Conservation (phyloP, 1,284 basidiomycete species). For the Papiliotrema laurentii region DNA sequence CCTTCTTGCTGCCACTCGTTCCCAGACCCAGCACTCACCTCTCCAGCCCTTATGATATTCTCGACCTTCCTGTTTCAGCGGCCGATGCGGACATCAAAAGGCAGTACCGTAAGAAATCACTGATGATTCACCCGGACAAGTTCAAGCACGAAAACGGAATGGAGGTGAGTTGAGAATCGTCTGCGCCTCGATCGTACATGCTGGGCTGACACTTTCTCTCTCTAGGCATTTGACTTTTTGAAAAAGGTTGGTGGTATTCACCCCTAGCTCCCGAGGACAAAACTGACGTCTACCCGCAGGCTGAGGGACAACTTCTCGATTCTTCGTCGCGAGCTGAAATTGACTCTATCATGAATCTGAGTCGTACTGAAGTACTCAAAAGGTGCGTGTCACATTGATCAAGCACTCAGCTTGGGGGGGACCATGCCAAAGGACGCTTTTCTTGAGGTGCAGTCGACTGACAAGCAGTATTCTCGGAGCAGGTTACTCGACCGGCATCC, state of each 20-base stretch:
- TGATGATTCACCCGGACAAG: slow-evolving; percentile 58
- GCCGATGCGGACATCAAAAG: slow-evolving; percentile 54
- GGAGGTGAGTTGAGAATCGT: slow-evolving; percentile 37
- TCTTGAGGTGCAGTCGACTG: background rate
- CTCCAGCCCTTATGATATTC: slow-evolving; percentile 53
- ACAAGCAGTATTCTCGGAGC: slow-evolving; percentile 29
- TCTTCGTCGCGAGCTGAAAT: slow-evolving; percentile 38
- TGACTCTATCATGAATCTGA: slow-evolving; percentile 46
- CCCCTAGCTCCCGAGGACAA: background rate
- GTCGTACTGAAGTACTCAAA: slow-evolving; percentile 41
- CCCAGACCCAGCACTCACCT: slow-evolving; percentile 7
- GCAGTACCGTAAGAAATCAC: slow-evolving; percentile 54
- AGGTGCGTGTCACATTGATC: slow-evolving; percentile 23
- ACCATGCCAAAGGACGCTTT: background rate
- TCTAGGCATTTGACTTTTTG: slow-evolving; percentile 54
- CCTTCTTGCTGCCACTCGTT: background rate
- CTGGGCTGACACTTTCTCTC: slow-evolving; percentile 3
- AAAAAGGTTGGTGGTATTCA: slow-evolving; percentile 50
- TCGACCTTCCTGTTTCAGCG: slow-evolving; percentile 51
- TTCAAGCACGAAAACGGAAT: slow-evolving; percentile 54
- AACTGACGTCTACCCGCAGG: slow-evolving; percentile 32
- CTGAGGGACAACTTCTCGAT: slow-evolving; percentile 44
- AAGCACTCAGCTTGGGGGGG: background rate
- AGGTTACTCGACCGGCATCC: slow-evolving; percentile 41
- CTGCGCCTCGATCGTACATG: background rate